Conservation (phyloP, 2,329 filamentous ascomycete species). For the Aspergillus ibericus region DNA sequence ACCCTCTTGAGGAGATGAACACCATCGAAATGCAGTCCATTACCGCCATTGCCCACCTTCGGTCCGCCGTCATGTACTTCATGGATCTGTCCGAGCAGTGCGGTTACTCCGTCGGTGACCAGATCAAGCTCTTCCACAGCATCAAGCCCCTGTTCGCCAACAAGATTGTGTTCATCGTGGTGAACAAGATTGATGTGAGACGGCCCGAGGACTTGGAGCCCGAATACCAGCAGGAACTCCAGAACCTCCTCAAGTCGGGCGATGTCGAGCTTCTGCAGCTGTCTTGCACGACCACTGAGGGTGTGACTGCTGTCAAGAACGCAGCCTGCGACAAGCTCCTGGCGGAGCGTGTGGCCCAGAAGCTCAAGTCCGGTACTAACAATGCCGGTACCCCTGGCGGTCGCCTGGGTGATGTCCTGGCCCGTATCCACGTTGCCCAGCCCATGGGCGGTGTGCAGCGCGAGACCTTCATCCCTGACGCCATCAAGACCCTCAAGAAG, state of each 20-base stretch:
- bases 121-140: constrained; percentile 92
- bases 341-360: constrained; percentile 89
- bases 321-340: constrained; percentile 89
- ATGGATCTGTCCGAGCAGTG: constrained; percentile 98
- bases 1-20: constrained; percentile 98
- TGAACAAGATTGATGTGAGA: constrained; percentile 97
- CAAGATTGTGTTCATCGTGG: constrained; percentile 92
- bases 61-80: constrained; percentile 94
- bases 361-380: constrained; percentile 85
- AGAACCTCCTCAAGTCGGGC: constrained; percentile 76
- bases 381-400: constrained; percentile 73
- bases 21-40: constrained; percentile 99
- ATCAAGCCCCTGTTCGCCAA: constrained; percentile 97
- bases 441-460: constrained; percentile 77
- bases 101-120: constrained; percentile 87
- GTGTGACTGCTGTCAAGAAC: constrained; percentile 93
- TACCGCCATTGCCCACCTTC: constrained; percentile 93
- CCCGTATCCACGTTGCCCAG: constrained; percentile 94
- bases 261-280: constrained; percentile 92
- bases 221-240: constrained; percentile 73
- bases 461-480: constrained; percentile 87
- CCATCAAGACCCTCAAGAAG: constrained; percentile 75
- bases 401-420: constrained; percentile 84
- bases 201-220: constrained; percentile 82
- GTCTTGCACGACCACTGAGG: constrained; percentile 92